Conservation (phyloP, 2,329 filamentous ascomycete species). For the Fusarium austroafricanum region DNA sequence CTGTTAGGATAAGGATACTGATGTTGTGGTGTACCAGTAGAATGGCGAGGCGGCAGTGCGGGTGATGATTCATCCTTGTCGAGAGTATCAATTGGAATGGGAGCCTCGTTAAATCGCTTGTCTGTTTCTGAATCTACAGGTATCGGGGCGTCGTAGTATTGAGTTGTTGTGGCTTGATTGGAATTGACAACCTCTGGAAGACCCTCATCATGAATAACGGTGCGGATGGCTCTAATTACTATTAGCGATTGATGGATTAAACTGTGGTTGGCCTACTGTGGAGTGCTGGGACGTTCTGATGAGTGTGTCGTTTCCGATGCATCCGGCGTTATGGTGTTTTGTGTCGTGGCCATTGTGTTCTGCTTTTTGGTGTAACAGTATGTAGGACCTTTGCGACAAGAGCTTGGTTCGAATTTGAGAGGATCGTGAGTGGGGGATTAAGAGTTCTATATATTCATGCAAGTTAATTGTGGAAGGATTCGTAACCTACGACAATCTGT, state of each 20-base stretch:
- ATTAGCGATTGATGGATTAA: background rate
- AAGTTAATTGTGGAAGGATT: background rate
- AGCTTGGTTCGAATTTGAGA: background rate
- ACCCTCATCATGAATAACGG: slow-evolving; percentile 28
- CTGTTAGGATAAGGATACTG: background rate
- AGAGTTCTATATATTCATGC: slow-evolving; percentile 11
- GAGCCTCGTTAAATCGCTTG: slow-evolving; percentile 12
- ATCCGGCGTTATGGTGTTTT: background rate
- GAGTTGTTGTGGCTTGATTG: background rate
- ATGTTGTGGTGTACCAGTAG: background rate
- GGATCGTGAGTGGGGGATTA: background rate
- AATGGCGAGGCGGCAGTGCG: slow-evolving; percentile 5
- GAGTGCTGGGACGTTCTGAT: slow-evolving; percentile 1
- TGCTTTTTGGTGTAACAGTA: background rate
- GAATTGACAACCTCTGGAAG: slow-evolving; percentile 35
- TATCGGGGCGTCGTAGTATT: slow-evolving; percentile 31
- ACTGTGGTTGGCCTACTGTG: background rate
- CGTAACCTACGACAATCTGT: background rate
- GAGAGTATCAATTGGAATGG: slow-evolving; percentile 6
- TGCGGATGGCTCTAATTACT: slow-evolving; percentile 12
- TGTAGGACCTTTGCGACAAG: too few relatives aligned
- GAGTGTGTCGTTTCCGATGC: background rate
- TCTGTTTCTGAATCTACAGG: slow-evolving; percentile 33
- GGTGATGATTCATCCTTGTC: background rate
- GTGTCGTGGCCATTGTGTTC: too few relatives aligned